Evolutionary conservation across 2,329 filamentous ascomycete species (phyloP), one percentile per base, ranked within the genome.

Genomic region (Fusarium sp.): DNA sequence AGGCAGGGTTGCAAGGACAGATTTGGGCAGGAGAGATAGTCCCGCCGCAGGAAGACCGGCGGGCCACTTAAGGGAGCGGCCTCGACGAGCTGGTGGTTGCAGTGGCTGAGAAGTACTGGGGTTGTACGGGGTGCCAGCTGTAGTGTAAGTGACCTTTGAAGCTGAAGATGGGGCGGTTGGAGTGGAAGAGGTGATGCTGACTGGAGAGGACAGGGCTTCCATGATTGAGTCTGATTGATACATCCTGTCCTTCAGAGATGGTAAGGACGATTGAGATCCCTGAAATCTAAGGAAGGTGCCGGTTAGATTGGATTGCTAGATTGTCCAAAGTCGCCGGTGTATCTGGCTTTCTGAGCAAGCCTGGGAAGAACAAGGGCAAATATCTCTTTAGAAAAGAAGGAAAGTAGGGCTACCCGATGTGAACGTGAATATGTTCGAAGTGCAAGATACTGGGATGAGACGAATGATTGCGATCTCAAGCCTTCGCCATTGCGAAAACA

Each of bases 71-170:
- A 81, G 72, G 34, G 81, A 79, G 55, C 86, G 83, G 18, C 84
- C 83, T 66, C 85, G 83, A 57, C 86, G 84, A 59, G 82, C 76
- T 32, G 86, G 86, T 46, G 86, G 81, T 65, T 87, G 85, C 27
- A 87, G 78, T 16, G 84, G 83, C 43, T 82, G 79, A 16, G 80
- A 75, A 16, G 80, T 77, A 61, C 80, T 80, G 4, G 85, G 84
- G 34, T 86, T 85, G 77, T 86, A 87, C 48, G 86, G 79, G 6
- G 86, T 87, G n/a, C 86, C 86, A 23, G 86, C 86, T 10, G 86
- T 88, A 18, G 85, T 88, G 72, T 87, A 88, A 46, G 82, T 83
- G 27, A 79, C 79, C 57, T 73, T 78, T 60, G 63, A 70, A 37
- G 71, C 63, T 40, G 71, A 71, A 28, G 60, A 59, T 51, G 73